These are phyloP conservation scores for Phaseolus lunatus DNA, from an alignment of 306 rosid genomes.

Conservation along the genomic window DNA sequence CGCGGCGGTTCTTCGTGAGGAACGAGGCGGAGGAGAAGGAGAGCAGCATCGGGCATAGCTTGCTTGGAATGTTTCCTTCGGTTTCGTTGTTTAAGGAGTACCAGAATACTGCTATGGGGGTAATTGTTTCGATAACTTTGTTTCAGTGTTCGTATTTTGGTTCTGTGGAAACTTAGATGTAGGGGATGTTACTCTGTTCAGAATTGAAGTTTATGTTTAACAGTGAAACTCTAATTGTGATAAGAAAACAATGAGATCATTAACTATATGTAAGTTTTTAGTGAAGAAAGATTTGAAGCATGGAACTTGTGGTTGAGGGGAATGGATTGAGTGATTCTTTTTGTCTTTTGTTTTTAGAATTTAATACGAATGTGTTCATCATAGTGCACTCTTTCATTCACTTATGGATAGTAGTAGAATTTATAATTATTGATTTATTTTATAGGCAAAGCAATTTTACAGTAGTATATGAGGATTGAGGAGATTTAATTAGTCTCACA, in stretches of 20 bases:
- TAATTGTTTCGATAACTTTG: constrained; percentile 31
- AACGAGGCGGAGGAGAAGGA: constrained; percentile 52
- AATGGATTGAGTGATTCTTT: background rate
- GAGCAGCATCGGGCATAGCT: constrained; percentile 57
- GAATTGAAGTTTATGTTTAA: background rate
- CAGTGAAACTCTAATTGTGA: background rate
- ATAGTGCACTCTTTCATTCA: background rate
- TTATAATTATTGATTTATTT: background rate
- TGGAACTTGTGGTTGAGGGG: background rate
- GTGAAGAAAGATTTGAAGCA: background rate
- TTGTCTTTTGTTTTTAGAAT: background rate
- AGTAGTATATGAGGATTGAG: background rate
- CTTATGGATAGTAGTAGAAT: background rate
- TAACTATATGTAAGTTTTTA: background rate
- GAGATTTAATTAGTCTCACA: background rate
- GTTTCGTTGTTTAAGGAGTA: constrained; percentile 91
- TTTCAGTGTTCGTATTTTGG: background rate
- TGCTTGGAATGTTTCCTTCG: constrained; percentile 81
- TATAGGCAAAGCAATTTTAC: background rate
- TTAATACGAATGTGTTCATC: background rate
- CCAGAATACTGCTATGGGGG: constrained; percentile 96
- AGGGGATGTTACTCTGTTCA: background rate
- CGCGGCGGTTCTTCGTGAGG: constrained; percentile 44
- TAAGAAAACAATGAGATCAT: background rate
- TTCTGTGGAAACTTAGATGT: background rate